Evolutionary conservation across 1,139 yeast species (phyloP), one percentile per base, ranked within the genome.

Genomic region (Blastobotrys proliferans): DNA sequence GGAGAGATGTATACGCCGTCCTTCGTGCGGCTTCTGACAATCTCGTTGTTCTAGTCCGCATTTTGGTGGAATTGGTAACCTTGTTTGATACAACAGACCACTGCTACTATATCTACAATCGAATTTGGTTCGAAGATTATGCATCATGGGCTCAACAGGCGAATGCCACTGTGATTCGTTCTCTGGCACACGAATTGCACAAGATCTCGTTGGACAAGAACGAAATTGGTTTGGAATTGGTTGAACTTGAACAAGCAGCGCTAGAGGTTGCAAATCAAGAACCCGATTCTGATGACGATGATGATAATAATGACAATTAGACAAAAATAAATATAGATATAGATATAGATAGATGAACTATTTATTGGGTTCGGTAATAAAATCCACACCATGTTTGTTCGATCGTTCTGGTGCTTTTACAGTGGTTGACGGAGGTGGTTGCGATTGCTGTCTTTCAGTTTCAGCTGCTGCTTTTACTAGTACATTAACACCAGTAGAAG

Each of bases 21-120:
- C 64, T 92, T 35, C 18, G 9, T 11, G 37, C 39, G 4, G 38
- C 49, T 13, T 77, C 77, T 16, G 97, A 97, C 1, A 21, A 9
- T 21, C 14, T 30, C 13, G 68, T 86, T 42, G 69, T 74, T 10
- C 71, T 90, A 0, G 65, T 88, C 34, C 74, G 76, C 51, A 67
- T 75, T 1, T 60, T 90, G 28, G 63, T 88, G 28, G 76, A 73
- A 18, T 63, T 79, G 11, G 75, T 84, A 52, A 90, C 83, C 55
- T 64, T 83, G n/a, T 88, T 88, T 62, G 73, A 96, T 46, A 81
- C 68, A 53, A 92, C 85, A 57, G 97, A 90, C 53, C 75, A 83
- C n/a, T 40, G 46, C n/a, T 88, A 88, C 60, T 84, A 84, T 56
- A 90, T 87, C 8, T 92, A 92, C 61, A 85, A 85, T 55, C 80